Percentiles rank a stretch among this genome's conserved stretches.
phyloP scores from a whole-genome alignment of 768 basidiomycete species.

The Tulasnella sp. region DNA sequence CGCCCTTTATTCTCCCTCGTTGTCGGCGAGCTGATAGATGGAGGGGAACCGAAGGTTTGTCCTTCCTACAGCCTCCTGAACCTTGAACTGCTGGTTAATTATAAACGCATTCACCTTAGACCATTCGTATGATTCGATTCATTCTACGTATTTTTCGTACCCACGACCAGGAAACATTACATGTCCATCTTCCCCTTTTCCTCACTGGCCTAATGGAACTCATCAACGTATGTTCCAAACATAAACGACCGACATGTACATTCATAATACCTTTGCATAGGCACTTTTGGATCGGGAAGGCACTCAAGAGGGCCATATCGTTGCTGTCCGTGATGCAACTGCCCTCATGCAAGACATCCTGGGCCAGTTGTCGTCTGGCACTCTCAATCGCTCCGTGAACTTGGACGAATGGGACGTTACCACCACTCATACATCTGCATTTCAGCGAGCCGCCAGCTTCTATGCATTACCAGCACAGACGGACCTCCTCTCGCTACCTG shows the following conservation, averaged over 20 bases:
- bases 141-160: conserved; percentile 56
- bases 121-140: conserved; percentile 55
- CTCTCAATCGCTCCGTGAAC: too few species aligned
- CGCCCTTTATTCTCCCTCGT: conserved; percentile 44
- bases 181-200: conserved; percentile 67
- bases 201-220: conserved; percentile 56
- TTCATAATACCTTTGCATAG: not conserved
- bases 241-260: not conserved
- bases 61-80: too few species aligned
- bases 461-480: too few species aligned
- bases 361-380: not conserved
- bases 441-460: too few species aligned
- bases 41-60: not conserved
- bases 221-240: conserved; percentile 43
- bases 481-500: too few species aligned
- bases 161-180: conserved; percentile 80
- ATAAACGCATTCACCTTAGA: conserved; percentile 31
- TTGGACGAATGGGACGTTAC: too few species aligned
- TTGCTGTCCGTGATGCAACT: not conserved
- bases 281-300: not conserved
- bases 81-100: not conserved
- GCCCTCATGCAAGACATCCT: not conserved
- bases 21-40: not conserved
- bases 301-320: not conserved
- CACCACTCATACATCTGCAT: too few species aligned